phyloP scores from a whole-genome alignment of 768 basidiomycete species.

The Boletus sp. region DNA sequence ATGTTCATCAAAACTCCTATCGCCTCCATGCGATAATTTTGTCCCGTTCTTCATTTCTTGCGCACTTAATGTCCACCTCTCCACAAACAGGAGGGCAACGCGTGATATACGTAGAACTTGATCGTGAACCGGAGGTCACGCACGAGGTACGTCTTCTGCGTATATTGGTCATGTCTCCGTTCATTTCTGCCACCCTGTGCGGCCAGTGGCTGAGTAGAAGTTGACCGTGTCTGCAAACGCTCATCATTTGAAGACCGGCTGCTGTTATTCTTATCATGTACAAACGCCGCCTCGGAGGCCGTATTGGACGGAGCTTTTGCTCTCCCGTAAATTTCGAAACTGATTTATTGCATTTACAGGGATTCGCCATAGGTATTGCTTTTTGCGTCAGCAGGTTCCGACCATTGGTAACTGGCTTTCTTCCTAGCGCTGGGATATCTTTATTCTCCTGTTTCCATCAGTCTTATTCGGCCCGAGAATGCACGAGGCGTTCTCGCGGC shows the following conservation, averaged over 20 bases:
- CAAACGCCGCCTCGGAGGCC: constrained; percentile 20
- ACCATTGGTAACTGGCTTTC: constrained; percentile 19
- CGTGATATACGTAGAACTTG: constrained; percentile 69
- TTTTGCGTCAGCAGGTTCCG: constrained; percentile 4
- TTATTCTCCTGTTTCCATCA: constrained; percentile 70
- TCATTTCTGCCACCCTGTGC: constrained; percentile 31
- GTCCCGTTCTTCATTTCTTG: constrained; percentile 83
- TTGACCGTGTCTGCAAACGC: constrained; percentile 16
- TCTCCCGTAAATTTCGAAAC: constrained; percentile 6
- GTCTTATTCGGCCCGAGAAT: constrained; percentile 69
- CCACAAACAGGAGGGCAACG: constrained; percentile 63
- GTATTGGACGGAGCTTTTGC: constrained; percentile 17
- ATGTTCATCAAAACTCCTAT: constrained; percentile 71
- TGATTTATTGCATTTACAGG: constrained; percentile 40
- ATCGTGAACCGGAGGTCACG: constrained; percentile 78
- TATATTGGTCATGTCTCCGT: constrained; percentile 21
- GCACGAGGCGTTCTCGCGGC: constrained; percentile 84
- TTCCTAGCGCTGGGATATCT: constrained; percentile 71
- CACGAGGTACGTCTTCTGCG: constrained; percentile 60
- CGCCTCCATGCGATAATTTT: constrained; percentile 82
- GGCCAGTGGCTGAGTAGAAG: constrained; percentile 18
- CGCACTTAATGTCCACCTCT: constrained; percentile 82
- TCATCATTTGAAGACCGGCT: constrained; percentile 16
- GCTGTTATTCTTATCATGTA: constrained; percentile 13
- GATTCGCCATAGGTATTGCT: constrained; percentile 66